Base-by-base conservation (phyloP, 805 yeast genomes). In the Nakazawaea ishiwadae region DNA sequence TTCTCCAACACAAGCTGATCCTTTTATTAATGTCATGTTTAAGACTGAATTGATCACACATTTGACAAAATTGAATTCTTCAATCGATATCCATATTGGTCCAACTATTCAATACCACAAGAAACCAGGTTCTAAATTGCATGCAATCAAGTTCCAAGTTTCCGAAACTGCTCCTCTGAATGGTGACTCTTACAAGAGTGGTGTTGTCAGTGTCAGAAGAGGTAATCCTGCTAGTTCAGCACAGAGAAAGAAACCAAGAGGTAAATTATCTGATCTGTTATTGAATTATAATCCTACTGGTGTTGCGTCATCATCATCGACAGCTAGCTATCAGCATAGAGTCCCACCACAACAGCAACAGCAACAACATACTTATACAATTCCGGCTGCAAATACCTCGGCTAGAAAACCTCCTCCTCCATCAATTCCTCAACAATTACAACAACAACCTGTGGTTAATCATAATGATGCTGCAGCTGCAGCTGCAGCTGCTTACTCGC, bases 41-140 rank as follows among this genome's bases (percentile, higher is more conserved):
- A 93, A 93, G 64, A 93, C 98, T 0, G 99, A 93, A 58, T 66
- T 93, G 40, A 66, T 85, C 1, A 80, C 96, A 0, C 84, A 83
- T 36, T 62, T 90, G 56, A 83, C 79, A 55, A 74, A 74, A 46
- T 47, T 81, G 38, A 78, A 80, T 51, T 71, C 72, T 12, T 71
- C 75, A 0, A 63, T 88, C 36, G 68, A 71, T 3, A 73, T 93
- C 35, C 73, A 71, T 32, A 73, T 93, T 48, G 90, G 83, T 2
- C 75, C 84, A 3, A 74, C 84, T 0, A 75, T 93, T 44, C 75
- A 77, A 47, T 93, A 93, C 62, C 86, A 83, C 63, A 93, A 91
- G 73, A 93, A 93, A 59, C 88, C 96, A 1, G 95, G 95, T 2
- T 77, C 77, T 58, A 81, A 77, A 59, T 55, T 69, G 19, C 93